Percentiles rank a stretch among this genome's conserved stretches.
Evolutionary conservation across 2,329 filamentous ascomycete species (phyloP).

Genomic region (Grosmannia serpens): DNA sequence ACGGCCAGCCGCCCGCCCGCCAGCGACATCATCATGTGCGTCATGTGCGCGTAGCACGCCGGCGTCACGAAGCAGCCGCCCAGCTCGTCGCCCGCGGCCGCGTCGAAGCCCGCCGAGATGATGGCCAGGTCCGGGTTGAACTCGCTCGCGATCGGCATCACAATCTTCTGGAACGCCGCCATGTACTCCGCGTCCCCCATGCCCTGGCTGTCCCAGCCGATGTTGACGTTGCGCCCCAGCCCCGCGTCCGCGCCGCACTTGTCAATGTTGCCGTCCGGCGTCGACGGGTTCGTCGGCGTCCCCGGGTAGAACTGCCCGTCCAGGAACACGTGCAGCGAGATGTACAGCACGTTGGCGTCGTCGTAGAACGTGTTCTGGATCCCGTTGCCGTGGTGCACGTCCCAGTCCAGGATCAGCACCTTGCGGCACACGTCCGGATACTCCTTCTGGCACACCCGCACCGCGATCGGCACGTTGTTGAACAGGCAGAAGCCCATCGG

Average conservation of each 20-base stretch:
- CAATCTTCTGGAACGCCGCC: conserved; percentile 86
- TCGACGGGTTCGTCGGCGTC: conserved; percentile 42
- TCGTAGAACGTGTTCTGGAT: conserved; percentile 94
- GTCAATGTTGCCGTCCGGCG: conserved; percentile 49
- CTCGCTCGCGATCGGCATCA: conserved; percentile 92
- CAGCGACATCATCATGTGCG: conserved; percentile 95
- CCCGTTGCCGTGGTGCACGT: conserved; percentile 73
- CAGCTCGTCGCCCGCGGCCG: conserved; percentile 83
- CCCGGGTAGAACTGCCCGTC: conserved; percentile 79
- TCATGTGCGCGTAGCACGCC: conserved; percentile 93
- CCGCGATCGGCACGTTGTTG: conserved; percentile 91
- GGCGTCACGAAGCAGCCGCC: conserved; percentile 90
- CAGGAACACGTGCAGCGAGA: conserved; percentile 83
- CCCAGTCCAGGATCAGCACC: conserved; percentile 89
- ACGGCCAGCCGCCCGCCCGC: conserved; percentile 83
- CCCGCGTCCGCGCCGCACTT: conserved; percentile 45
- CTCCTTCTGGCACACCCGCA: conserved; percentile 73
- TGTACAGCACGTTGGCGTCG: conserved; percentile 89
- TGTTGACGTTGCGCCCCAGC: conserved; percentile 53
- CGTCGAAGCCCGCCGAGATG: conserved; percentile 91
- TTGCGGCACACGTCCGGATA: conserved; percentile 76
- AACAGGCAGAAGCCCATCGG: conserved; percentile 96
- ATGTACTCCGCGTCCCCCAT: conserved; percentile 98
- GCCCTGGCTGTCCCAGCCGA: conserved; percentile 55
- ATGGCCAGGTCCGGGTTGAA: conserved; percentile 93